These are phyloP conservation scores for Lagenidium sp. DNA, from an alignment of 352 stramenopile species.

Conservation along the genomic window DNA sequence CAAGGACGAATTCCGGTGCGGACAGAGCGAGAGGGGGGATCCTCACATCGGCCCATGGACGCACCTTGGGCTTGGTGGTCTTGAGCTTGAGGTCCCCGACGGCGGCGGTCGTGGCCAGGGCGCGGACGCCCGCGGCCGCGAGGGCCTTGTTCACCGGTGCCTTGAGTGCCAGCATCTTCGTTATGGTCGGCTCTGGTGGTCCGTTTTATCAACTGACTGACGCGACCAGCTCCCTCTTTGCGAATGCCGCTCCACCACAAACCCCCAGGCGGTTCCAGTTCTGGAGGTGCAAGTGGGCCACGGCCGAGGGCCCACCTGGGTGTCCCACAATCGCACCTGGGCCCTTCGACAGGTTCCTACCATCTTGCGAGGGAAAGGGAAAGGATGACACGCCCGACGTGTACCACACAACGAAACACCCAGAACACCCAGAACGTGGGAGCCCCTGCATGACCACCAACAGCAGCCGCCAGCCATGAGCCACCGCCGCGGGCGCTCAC, in stretches of 20 bases:
- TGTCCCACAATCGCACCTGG: slow-evolving; percentile 7
- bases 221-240: background rate
- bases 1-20: background rate
- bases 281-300: slow-evolving; percentile 15
- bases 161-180: slow-evolving; percentile 15
- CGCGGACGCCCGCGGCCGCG: slow-evolving; percentile 41
- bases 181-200: slow-evolving; percentile 10
- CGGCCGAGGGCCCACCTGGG: background rate
- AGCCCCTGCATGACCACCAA: no score
- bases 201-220: slow-evolving; percentile 2
- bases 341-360: no score
- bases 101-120: slow-evolving; percentile 42
- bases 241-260: slow-evolving; percentile 7
- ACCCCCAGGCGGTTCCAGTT: slow-evolving; percentile 5
- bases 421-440: no score
- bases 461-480: no score
- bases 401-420: slow-evolving; percentile 5
- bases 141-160: slow-evolving; percentile 23
- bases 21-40: background rate
- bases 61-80: slow-evolving; percentile 65
- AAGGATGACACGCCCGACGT: slow-evolving; percentile 5
- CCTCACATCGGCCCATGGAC: no score
- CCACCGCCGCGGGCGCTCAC: no score
- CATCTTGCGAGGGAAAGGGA: no score
- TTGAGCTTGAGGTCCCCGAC: slow-evolving; percentile 68